These are phyloP conservation scores for Hebeloma cylindrosporum DNA, from an alignment of 768 basidiomycete species.

Conservation along the genomic window DNA sequence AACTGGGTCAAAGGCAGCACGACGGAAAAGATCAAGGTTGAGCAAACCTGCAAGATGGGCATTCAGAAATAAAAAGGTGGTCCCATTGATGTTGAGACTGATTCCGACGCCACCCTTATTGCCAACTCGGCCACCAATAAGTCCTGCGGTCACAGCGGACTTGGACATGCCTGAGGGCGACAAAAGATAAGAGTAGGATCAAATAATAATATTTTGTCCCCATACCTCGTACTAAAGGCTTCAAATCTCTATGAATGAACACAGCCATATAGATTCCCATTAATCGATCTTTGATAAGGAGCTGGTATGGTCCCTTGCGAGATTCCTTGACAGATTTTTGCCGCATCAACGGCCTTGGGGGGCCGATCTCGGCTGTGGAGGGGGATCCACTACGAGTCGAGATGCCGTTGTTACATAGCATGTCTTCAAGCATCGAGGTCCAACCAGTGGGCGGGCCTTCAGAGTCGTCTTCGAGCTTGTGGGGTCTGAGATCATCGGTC, in stretches of 20 bases:
- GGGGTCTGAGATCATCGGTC: constrained; percentile 27
- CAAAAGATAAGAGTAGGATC: constrained; percentile 9
- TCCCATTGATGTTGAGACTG: constrained; percentile 78
- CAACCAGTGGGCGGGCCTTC: constrained; percentile 49
- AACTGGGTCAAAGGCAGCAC: constrained; percentile 2
- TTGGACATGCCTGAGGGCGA: constrained; percentile 69
- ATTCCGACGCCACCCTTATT: constrained; percentile 96
- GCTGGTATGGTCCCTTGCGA: constrained; percentile 74
- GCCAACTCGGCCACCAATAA: constrained; percentile 88
- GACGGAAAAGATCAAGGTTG: neutral
- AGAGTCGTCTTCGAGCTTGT: constrained; percentile 29
- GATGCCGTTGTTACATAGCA: constrained; percentile 53
- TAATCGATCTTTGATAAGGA: constrained; percentile 85
- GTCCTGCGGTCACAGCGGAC: constrained; percentile 82
- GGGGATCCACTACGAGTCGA: constrained; percentile 30
- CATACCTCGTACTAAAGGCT: constrained; percentile 60
- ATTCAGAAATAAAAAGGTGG: constrained; percentile 85
- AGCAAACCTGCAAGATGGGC: constrained; percentile 81
- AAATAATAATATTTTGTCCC: neutral
- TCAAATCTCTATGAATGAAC: constrained; percentile 73
- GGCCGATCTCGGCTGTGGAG: constrained; percentile 43
- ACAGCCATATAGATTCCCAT: constrained; percentile 85
- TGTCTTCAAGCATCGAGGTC: constrained; percentile 76
- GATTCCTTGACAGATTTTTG: constrained; percentile 42
- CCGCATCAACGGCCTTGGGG: constrained; percentile 42